Conservation (phyloP, 2,329 filamentous ascomycete genomes). For the Aspergillus tamarii region DNA sequence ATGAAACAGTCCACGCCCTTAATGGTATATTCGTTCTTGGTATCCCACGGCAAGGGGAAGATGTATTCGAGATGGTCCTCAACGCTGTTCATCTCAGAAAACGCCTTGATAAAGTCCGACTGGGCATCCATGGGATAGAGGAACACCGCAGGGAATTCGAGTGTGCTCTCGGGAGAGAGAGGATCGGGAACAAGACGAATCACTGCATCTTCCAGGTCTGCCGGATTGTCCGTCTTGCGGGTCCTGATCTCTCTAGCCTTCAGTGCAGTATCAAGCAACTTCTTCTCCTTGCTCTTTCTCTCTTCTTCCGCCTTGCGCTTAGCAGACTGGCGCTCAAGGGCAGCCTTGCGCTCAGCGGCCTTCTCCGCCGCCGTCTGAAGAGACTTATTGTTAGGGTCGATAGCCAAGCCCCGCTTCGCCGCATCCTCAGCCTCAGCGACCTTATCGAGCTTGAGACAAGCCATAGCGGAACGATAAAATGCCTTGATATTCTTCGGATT, state of each 20-base stretch:
- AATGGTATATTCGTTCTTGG: slow-evolving; percentile 64
- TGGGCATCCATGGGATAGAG: slow-evolving; percentile 83
- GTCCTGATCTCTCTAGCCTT: slow-evolving; percentile 70
- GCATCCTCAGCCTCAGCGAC: slow-evolving; percentile 79
- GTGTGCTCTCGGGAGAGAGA: slow-evolving; percentile 69
- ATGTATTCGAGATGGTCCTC: slow-evolving; percentile 81
- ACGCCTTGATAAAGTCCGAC: slow-evolving; percentile 88
- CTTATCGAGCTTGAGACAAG: slow-evolving; percentile 77
- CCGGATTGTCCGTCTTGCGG: slow-evolving; percentile 69
- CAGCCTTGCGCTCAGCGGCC: slow-evolving; percentile 62
- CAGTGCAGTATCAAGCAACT: slow-evolving; percentile 68
- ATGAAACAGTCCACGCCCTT: slow-evolving; percentile 81
- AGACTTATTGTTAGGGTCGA: slow-evolving; percentile 72
- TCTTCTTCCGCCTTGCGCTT: slow-evolving; percentile 57
- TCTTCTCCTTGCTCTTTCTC: slow-evolving; percentile 55
- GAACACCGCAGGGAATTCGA: slow-evolving; percentile 78
- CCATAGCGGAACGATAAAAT: slow-evolving; percentile 80
- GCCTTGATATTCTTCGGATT: slow-evolving; percentile 86
- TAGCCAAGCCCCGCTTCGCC: slow-evolving; percentile 69
- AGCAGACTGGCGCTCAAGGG: slow-evolving; percentile 59
- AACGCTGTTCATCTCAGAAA: slow-evolving; percentile 75
- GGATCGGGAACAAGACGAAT: slow-evolving; percentile 73
- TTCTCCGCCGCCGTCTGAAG: slow-evolving; percentile 66
- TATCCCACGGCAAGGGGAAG: slow-evolving; percentile 87
- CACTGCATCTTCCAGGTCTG: slow-evolving; percentile 83